Conservation (phyloP, 2,329 filamentous ascomycete species). For the Penicillium sp. region DNA sequence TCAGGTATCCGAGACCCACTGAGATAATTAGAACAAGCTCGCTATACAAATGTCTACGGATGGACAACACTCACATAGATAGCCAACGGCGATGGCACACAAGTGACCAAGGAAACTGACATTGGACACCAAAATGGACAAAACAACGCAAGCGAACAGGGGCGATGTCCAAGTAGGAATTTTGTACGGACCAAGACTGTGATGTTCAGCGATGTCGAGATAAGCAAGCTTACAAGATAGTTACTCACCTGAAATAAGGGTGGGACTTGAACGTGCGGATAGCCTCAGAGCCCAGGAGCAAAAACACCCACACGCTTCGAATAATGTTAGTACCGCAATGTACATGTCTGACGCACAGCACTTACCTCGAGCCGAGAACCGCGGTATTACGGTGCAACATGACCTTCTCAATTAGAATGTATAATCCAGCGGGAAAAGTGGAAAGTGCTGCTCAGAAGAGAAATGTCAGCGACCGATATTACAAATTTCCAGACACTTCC, state of each 20-base stretch:
- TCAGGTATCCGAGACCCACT: conserved; percentile 84
- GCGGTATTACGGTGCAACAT: conserved; percentile 65
- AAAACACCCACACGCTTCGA: conserved; percentile 83
- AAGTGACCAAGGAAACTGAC: conserved; percentile 83
- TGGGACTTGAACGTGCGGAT: conserved; percentile 78
- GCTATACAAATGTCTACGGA: not conserved
- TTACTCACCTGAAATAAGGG: conserved; percentile 61
- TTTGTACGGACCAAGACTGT: conserved; percentile 54
- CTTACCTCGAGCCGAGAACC: conserved; percentile 76
- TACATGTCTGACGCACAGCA: not conserved
- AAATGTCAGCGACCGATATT: conserved; percentile 16
- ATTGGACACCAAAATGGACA: conserved; percentile 69
- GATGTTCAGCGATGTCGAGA: not conserved
- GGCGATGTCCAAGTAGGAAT: conserved; percentile 93
- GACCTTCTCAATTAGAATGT: conserved; percentile 69
- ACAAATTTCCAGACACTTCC: not conserved
- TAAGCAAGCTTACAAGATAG: not conserved
- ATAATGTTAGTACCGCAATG: not conserved
- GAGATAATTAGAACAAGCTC: conserved; percentile 7
- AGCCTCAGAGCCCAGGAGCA: conserved; percentile 76
- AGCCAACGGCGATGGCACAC: conserved; percentile 76
- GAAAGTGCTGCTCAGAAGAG: conserved; percentile 56
- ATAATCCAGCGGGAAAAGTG: conserved; percentile 74
- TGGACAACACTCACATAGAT: conserved; percentile 61
- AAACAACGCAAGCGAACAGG: conserved; percentile 66